A percentile compares a stretch with the other conserved stretches of the same genome.
These are phyloP conservation scores for Trichoderma erinaceum DNA, from an alignment of 495 filamentous ascomycete genomes.

Conservation along the genomic window DNA sequence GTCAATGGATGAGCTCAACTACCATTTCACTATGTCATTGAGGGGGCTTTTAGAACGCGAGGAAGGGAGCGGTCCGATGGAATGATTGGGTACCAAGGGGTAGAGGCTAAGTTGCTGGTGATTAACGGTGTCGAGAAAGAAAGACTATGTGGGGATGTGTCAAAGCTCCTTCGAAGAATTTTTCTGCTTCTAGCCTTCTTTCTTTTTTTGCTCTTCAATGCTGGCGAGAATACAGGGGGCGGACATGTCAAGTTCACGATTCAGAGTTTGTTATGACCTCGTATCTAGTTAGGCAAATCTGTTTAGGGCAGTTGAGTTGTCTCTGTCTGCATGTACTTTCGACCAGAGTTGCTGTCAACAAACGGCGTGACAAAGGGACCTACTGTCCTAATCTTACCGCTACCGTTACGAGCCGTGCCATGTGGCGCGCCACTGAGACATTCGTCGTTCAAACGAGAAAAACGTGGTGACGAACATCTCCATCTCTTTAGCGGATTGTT, in stretches of 20 bases:
- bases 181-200: neutral
- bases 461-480: neutral
- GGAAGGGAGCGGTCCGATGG: neutral
- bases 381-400: neutral
- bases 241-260: no score
- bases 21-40: neutral
- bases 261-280: no score
- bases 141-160: neutral
- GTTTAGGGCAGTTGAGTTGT: no score
- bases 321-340: no score
- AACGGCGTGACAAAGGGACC: neutral
- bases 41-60: neutral
- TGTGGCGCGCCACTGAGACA: neutral
- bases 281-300: no score
- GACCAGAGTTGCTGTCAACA: no score
- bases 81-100: slow-evolving; percentile 3
- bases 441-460: neutral
- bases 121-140: neutral
- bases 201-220: neutral
- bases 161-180: neutral
- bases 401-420: neutral
- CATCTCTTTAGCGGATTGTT: neutral
- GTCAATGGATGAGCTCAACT: neutral
- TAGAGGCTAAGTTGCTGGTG: neutral
- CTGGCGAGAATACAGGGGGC: neutral